These are phyloP conservation scores for Citeromyces nyonsensis DNA, from an alignment of 805 yeast species.

Conservation along the genomic window DNA sequence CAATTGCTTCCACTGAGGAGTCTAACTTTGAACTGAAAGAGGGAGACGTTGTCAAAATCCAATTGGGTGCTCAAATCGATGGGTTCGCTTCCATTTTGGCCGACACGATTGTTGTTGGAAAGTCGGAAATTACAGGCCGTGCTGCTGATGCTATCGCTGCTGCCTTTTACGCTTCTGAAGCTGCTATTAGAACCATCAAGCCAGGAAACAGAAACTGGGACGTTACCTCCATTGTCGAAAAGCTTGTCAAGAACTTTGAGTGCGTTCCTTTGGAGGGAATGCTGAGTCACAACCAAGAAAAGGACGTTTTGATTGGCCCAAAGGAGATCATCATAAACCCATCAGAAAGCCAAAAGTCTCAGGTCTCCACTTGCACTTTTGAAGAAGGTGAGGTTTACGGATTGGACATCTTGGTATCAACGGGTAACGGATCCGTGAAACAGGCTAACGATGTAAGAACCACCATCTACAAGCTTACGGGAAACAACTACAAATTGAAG, in stretches of 20 bases:
- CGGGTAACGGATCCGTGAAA: constrained; percentile 52
- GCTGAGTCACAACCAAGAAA: constrained; percentile 58
- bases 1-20: constrained; percentile 37
- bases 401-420: constrained; percentile 51
- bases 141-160: constrained; percentile 57
- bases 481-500: constrained; percentile 51
- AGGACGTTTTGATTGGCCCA: constrained; percentile 55
- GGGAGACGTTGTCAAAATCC: constrained; percentile 61
- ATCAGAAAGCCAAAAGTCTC: constrained; percentile 44
- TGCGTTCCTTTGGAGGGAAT: constrained; percentile 58
- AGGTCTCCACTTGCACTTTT: constrained; percentile 48
- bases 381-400: constrained; percentile 72
- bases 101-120: constrained; percentile 56
- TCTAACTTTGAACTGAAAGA: constrained; percentile 37
- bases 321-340: constrained; percentile 71
- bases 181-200: constrained; percentile 53
- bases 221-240: constrained; percentile 49
- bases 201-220: constrained; percentile 64
- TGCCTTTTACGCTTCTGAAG: constrained; percentile 69
- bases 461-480: constrained; percentile 58
- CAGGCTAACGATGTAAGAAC: constrained; percentile 38
- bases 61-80: constrained; percentile 65
- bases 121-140: constrained; percentile 29
- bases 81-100: constrained; percentile 60
- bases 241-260: constrained; percentile 44